Conservation (phyloP, 352 stramenopile species). For the Globisporangium camurandrum region DNA sequence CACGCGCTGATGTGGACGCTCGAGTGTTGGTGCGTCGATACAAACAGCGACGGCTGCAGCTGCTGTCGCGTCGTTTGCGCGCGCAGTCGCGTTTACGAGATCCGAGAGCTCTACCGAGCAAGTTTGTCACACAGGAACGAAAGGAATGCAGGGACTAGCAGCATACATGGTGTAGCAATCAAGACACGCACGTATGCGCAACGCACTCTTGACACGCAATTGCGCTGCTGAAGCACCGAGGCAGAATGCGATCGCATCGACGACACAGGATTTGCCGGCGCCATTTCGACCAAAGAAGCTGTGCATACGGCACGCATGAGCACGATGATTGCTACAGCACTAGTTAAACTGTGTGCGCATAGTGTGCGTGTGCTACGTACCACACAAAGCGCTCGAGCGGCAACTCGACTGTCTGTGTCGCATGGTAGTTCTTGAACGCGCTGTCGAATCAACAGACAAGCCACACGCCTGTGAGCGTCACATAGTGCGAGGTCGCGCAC, state of each 20-base stretch:
- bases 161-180: neutral
- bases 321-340: neutral
- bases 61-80: neutral
- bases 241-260: constrained; percentile 8
- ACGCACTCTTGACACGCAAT: constrained; percentile 5
- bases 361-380: too few relatives aligned
- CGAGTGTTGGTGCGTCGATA: neutral
- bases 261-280: constrained; percentile 6
- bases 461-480: neutral
- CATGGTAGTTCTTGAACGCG: constrained; percentile 4
- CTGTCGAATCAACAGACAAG: neutral
- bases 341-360: too few relatives aligned
- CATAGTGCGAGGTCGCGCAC: neutral
- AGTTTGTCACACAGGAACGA: neutral
- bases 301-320: neutral
- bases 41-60: neutral
- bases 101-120: neutral
- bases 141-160: neutral
- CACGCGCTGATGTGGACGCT: neutral
- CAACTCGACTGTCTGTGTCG: neutral
- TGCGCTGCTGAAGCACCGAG: constrained; percentile 1
- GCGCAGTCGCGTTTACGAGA: neutral
- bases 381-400: neutral
- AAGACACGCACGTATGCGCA: neutral
- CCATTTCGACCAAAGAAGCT: constrained; percentile 7